Conservation (phyloP, 129 eudicot species). For the Flaveria brownii region DNA sequence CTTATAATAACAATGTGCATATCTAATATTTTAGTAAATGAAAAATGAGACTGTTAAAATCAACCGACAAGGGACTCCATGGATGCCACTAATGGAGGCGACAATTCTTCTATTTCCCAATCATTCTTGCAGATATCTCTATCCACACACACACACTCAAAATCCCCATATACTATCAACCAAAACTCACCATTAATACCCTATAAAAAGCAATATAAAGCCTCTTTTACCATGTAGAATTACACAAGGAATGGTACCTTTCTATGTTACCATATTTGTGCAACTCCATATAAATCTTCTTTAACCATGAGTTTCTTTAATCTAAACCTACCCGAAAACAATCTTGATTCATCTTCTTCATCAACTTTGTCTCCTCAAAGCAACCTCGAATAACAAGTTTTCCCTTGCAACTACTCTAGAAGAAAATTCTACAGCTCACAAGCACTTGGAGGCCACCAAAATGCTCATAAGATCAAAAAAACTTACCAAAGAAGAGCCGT, state of each 20-base stretch:
- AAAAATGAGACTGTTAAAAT: slow-evolving; percentile 26
- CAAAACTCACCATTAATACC: slow-evolving; percentile 32
- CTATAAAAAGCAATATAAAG: slow-evolving; percentile 32
- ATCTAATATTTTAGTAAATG: background rate
- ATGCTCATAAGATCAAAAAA: slow-evolving; percentile 79
- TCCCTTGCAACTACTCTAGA: slow-evolving; percentile 70
- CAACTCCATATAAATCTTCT: background rate
- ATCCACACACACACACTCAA: slow-evolving; percentile 26
- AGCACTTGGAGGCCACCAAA: slow-evolving; percentile 96
- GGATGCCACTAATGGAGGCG: slow-evolving; percentile 61
- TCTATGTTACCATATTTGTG: background rate
- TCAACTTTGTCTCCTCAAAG: slow-evolving; percentile 40
- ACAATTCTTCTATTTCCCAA: slow-evolving; percentile 65
- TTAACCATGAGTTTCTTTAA: slow-evolving; percentile 52
- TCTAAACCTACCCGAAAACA: slow-evolving; percentile 46
- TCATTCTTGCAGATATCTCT: slow-evolving; percentile 37
- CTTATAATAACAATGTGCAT: too few species aligned
- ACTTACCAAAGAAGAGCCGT: slow-evolving; percentile 69
- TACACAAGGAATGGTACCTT: background rate
- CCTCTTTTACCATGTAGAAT: slow-evolving; percentile 19
- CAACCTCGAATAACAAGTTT: slow-evolving; percentile 46
- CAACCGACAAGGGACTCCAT: slow-evolving; percentile 56
- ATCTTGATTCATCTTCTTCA: slow-evolving; percentile 47
- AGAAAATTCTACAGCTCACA: slow-evolving; percentile 84
- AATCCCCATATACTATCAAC: slow-evolving; percentile 2